phyloP scores from a whole-genome alignment of 345 rosid species.

The Bruguiera sexangula region DNA sequence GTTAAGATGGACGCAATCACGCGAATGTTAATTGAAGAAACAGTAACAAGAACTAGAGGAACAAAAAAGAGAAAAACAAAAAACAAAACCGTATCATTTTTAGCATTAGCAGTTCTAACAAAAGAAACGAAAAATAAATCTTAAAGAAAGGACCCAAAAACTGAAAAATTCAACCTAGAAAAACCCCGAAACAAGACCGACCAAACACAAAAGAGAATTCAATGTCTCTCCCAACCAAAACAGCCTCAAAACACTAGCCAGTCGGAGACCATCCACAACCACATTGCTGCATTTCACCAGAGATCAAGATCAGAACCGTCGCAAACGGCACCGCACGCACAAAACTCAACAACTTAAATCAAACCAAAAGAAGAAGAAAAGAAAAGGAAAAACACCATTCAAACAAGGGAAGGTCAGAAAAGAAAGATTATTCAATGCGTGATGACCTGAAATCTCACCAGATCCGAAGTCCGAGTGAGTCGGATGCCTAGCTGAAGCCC shows the following conservation, averaged over 20 bases:
- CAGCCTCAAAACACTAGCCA: background rate
- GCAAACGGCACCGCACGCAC: background rate
- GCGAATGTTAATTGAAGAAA: no score
- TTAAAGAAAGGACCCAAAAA: background rate
- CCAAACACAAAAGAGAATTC: background rate
- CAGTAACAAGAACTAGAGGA: background rate
- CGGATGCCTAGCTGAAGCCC: background rate
- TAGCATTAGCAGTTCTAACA: background rate
- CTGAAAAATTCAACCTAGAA: background rate
- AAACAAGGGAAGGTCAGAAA: no score
- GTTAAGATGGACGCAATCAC: no score
- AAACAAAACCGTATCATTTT: background rate
- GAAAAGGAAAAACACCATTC: no score
- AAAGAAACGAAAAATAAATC: background rate
- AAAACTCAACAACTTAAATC: background rate
- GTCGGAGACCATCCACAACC: conserved; percentile 8
- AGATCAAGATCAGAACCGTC: background rate
- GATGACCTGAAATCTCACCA: conserved; percentile 18
- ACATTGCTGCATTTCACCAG: background rate
- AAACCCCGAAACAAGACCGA: background rate
- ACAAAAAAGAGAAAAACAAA: background rate
- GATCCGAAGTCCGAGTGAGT: conserved; percentile 14
- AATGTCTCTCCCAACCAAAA: background rate
- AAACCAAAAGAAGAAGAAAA: no score
- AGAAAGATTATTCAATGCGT: background rate